Conservation (phyloP, 495 filamentous ascomycete genomes). For the Lasiosphaeris hirsuta region DNA sequence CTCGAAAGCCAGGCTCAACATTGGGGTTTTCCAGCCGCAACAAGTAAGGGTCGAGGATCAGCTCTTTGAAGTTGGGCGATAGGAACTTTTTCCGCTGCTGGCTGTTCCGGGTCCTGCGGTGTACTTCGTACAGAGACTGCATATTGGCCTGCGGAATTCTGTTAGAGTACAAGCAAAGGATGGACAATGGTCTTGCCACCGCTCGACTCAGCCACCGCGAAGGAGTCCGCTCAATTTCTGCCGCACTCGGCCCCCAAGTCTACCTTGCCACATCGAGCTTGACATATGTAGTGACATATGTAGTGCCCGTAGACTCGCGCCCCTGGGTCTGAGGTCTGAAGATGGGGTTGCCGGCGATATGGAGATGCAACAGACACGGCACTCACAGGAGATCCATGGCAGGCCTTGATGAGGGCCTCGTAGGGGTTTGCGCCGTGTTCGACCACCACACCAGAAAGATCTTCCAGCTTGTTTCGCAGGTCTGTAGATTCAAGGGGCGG, state of each 20-base stretch:
- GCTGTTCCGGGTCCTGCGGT: conserved; percentile 68
- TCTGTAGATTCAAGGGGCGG: conserved; percentile 39
- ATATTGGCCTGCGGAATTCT: conserved; percentile 54
- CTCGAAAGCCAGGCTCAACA: conserved; percentile 62
- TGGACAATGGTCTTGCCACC: too few relatives aligned
- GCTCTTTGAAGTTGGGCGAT: conserved; percentile 60
- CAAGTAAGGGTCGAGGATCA: conserved; percentile 74
- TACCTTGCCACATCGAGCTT: too few relatives aligned
- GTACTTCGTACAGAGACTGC: conserved; percentile 66
- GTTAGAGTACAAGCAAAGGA: not conserved
- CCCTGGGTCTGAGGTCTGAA: too few relatives aligned
- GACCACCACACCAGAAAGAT: conserved; percentile 51
- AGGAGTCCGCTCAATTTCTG: too few relatives aligned
- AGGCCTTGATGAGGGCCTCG: conserved; percentile 64
- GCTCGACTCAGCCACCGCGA: too few relatives aligned
- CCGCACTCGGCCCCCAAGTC: too few relatives aligned
- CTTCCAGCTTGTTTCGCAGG: conserved; percentile 51
- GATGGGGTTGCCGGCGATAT: too few relatives aligned
- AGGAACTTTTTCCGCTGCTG: conserved; percentile 69
- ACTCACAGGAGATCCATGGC: conserved; percentile 57
- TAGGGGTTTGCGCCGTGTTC: conserved; percentile 66
- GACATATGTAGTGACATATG: too few relatives aligned
- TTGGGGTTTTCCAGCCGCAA: conserved; percentile 57
- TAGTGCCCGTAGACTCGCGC: too few relatives aligned
- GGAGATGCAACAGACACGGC: not conserved